Evolutionary conservation across 495 filamentous ascomycete genomes (phyloP).

Genomic region (Zalerion maritima): DNA sequence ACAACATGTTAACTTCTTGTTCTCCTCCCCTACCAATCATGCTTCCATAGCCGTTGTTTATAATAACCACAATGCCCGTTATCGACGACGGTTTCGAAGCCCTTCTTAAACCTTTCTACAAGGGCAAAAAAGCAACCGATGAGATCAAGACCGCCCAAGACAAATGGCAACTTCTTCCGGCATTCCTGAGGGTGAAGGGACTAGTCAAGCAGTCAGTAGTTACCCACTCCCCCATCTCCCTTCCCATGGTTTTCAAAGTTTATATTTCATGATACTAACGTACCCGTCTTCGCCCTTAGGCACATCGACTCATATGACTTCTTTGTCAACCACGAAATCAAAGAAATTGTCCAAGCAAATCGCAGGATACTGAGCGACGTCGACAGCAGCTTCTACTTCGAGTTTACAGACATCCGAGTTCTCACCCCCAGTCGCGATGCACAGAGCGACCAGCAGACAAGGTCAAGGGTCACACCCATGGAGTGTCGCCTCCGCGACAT

Average conservation of each 20-base stretch:
- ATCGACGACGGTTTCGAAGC: constrained; percentile 60
- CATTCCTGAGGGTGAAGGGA: constrained; percentile 94
- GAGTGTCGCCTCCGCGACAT: constrained; percentile 92
- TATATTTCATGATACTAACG: too few relatives aligned
- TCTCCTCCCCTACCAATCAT: too few relatives aligned
- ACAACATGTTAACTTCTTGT: too few relatives aligned
- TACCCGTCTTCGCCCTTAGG: too few relatives aligned
- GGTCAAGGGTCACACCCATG: constrained; percentile 65
- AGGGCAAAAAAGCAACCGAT: constrained; percentile 82
- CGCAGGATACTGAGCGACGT: constrained; percentile 74
- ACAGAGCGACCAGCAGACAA: constrained; percentile 42
- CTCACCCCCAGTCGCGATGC: constrained; percentile 63
- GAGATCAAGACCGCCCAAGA: constrained; percentile 83
- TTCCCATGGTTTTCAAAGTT: not conserved
- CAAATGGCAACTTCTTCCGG: constrained; percentile 92
- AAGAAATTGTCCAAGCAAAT: constrained; percentile 88
- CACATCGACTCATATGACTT: constrained; percentile 99
- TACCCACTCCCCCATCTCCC: too few relatives aligned
- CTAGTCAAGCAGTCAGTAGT: constrained; percentile 62
- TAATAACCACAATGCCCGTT: constrained; percentile 22
- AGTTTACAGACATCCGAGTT: constrained; percentile 81
- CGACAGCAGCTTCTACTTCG: constrained; percentile 72
- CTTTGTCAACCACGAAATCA: constrained; percentile 87
- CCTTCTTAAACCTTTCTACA: constrained; percentile 87
- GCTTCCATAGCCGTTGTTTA: constrained; percentile 7